Base-by-base conservation (phyloP, 306 rosid species). In the Cucumis sativus region DNA sequence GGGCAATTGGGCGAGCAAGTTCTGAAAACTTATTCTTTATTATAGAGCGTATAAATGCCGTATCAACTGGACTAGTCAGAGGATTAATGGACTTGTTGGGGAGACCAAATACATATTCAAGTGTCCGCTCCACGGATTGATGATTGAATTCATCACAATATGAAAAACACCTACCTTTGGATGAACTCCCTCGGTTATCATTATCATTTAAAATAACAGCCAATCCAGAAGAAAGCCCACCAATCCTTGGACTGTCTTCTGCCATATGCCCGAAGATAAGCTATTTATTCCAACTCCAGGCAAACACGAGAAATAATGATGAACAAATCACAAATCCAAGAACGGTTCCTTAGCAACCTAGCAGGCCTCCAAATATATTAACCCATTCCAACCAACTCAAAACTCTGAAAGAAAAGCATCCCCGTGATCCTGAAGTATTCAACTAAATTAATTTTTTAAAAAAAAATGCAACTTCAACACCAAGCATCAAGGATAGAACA, bases 141-240 rank as follows among this genome's bases (percentile, higher is more conserved):
- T 87, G 89, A 55, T 90, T 86, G 64, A 90, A 83, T 79, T 89
- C 93, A 65, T 95, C 98, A 82, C 93, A 91, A 62, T 85, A 82
- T 2, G 99, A 95, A 88, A 95, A 81, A 63, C 90, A 85, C 33
- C 84, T 91, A 68, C 88, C 66, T 84, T 89, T 95, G 0, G 88
- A 79, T 7, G 74, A 86, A 47, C 84, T 86, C 78, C 84, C 92
- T 83, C 79, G 85, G 78, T 77, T 77, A 70, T 87, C 93, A 77
- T 89, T 85, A 0, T 85, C 91, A 41, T 88, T 84, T 86, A 95
- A 81, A 82, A 95, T 82, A 68, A 95, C 92, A 15, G 98, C 97
- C 86, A 95, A 82, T 61, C 99, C 99, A 86, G 99, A 90, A 82
- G 96, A 90, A 85, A 86, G 89, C 86, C 98, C 98, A 84, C 92